Conservation (phyloP, 129 eudicot species). For the Tanacetum coccineum region DNA sequence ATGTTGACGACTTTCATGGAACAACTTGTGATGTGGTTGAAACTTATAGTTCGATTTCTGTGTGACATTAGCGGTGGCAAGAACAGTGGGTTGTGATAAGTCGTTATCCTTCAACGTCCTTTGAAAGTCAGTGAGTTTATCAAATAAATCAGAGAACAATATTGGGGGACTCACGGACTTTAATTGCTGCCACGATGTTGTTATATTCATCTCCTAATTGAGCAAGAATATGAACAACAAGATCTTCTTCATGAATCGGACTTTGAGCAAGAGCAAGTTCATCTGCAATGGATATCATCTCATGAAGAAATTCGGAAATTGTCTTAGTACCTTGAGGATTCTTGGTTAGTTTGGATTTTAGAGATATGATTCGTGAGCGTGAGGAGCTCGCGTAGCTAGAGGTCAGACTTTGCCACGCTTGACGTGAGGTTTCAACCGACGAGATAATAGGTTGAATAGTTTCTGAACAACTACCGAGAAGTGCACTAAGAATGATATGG, state of each 20-base stretch:
- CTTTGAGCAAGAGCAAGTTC: not conserved
- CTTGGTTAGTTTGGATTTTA: not conserved
- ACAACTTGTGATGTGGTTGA: too few relatives aligned
- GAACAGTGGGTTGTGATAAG: too few relatives aligned
- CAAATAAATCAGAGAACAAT: not conserved
- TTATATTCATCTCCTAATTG: not conserved
- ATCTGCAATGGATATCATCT: not conserved
- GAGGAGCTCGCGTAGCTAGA: too few relatives aligned
- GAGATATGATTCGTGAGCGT: not conserved
- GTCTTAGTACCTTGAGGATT: not conserved
- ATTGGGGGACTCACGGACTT: not conserved
- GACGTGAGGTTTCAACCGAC: too few relatives aligned
- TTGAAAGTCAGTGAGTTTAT: constrained; percentile 2
- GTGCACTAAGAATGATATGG: too few relatives aligned
- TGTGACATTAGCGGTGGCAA: too few relatives aligned
- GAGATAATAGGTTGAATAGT: too few relatives aligned
- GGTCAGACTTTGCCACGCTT: too few relatives aligned
- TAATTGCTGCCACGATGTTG: not conserved
- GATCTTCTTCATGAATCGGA: not conserved
- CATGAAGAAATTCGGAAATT: not conserved
- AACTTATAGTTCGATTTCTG: too few relatives aligned
- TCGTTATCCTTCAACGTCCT: not conserved
- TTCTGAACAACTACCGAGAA: too few relatives aligned
- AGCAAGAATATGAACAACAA: not conserved
- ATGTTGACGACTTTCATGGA: too few relatives aligned